Base-by-base conservation (phyloP, 225 moss, liverwort and hornwort species). In the Ulota crispa region DNA sequence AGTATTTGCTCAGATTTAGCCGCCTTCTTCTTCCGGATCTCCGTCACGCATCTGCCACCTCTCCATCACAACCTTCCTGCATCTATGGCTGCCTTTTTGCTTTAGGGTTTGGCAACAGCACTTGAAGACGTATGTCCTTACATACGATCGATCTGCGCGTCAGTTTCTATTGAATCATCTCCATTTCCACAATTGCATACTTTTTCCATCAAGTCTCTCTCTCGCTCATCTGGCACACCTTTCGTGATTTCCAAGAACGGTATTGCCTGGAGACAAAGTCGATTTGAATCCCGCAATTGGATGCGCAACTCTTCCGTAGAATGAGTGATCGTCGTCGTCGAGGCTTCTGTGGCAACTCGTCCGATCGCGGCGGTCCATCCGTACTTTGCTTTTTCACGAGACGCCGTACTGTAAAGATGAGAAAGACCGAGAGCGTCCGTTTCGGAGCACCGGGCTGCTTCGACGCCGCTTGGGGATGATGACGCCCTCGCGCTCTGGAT, bases 401-500 rank as follows among this genome's bases (percentile, higher is more conserved):
- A 59, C 81, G 85, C 8, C 75, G 72, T 16, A 30, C 65, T 41
- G 77, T 79, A 64, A 79, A 82, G 70, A 79, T 86, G 75, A 82
- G 82, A 82, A 30, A 34, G 69, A 52, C 59, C 21, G 47, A 61
- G 6, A 18, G 34, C 24, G 69, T 68, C 6, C 18, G 63, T 1
- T 69, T 55, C 42, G 64, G 70, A 23, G 23, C 23, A 6, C 19
- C n/a, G 34, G 11, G 55, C 30, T 59, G 28, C 28, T 36, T 72
- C 71, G 65, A 76, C 26, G 21, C 24, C 43, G 28, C 42, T 56
- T 76, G 64, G 76, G 36, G 47, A 34, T 70, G 37, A 41, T 21
- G 53, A 39, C 8, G 57, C 59, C 15, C 39, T 13, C 7, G 28
- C 53, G 14, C 57, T 47, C 15, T 16, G 76, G 15, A 24, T 41